Evolutionary conservation across 768 basidiomycete genomes (phyloP).

Genomic region (Artomyces pyxidatus): DNA sequence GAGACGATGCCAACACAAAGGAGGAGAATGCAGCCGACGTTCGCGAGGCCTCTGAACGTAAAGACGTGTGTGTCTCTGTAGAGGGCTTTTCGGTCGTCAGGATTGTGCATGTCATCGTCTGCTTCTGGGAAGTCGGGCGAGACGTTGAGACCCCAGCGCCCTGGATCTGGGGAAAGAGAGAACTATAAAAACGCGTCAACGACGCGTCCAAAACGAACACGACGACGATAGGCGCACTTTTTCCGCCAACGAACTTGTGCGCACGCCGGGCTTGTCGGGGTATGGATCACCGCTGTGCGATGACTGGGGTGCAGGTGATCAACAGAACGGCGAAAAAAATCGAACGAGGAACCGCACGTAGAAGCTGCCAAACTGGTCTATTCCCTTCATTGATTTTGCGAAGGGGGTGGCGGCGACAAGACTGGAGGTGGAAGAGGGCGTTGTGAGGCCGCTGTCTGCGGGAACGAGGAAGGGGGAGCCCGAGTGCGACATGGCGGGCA

Average conservation of each 20-base stretch:
- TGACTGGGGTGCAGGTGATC: not conserved
- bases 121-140: conserved; percentile 47
- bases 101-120: conserved; percentile 71
- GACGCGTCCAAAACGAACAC: too few species aligned
- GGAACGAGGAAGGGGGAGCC: not conserved
- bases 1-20: conserved; percentile 1
- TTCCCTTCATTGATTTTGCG: not conserved
- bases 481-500: not conserved
- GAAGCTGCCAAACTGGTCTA: conserved; percentile 1
- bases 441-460: not conserved
- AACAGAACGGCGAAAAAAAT: not conserved
- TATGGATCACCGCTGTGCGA: not conserved
- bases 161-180: conserved; percentile 57
- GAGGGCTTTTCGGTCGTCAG: conserved; percentile 27
- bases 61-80: conserved; percentile 26
- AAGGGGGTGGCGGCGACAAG: not conserved
- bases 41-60: conserved; percentile 25
- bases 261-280: not conserved
- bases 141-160: conserved; percentile 55
- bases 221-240: not conserved
- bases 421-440: not conserved
- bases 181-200: conserved; percentile 32
- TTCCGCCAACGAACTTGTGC: not conserved
- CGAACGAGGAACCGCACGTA: not conserved
- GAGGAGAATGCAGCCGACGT: conserved; percentile 24